These are phyloP conservation scores for Solanum lycopersicoides DNA, from an alignment of 257 asterid species.

Conservation along the genomic window DNA sequence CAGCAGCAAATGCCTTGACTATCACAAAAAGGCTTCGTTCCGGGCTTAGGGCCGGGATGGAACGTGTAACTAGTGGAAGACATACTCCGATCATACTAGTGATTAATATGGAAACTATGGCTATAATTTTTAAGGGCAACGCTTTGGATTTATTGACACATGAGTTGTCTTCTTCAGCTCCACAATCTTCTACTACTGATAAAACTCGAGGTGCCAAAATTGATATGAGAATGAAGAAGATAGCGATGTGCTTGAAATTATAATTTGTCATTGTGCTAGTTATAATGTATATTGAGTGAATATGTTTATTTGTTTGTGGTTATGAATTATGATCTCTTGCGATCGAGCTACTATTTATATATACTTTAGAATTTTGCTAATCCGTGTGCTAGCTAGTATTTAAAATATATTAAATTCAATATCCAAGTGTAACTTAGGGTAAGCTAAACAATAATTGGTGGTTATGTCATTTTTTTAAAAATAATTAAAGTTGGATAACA, in stretches of 20 bases:
- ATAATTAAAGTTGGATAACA: neutral
- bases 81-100: conserved; percentile 18
- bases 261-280: no score
- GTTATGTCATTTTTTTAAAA: neutral
- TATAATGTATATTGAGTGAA: no score
- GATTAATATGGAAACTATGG: conserved; percentile 3
- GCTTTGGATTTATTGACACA: conserved; percentile 10
- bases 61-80: conserved; percentile 7
- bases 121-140: conserved; percentile 6
- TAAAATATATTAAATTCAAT: neutral
- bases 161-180: neutral
- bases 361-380: neutral
- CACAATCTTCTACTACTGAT: conserved; percentile 7
- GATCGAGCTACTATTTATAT: no score
- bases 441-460: neutral
- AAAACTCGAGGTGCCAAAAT: neutral
- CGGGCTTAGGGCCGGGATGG: conserved; percentile 8
- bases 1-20: conserved; percentile 24
- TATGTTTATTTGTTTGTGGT: no score
- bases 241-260: neutral
- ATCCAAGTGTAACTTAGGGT: neutral
- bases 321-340: neutral
- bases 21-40: conserved; percentile 14
- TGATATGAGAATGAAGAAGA: neutral
- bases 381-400: neutral